phyloP scores from a whole-genome alignment of 768 basidiomycete species.

The Lactifluus echinatus region DNA sequence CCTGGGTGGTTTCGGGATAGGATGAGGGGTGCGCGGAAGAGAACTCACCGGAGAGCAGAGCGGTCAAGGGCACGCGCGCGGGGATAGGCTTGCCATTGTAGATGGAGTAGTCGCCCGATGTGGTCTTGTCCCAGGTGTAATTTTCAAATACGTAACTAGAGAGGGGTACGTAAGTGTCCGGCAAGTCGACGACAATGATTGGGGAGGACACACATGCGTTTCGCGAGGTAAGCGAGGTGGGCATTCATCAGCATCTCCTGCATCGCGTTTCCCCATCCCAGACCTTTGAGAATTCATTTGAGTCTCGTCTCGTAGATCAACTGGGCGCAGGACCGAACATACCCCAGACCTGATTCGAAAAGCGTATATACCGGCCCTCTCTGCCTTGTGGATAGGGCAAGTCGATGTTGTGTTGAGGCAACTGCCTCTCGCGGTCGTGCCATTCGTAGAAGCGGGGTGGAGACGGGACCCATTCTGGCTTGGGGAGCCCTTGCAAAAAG shows the following conservation, averaged over 20 bases:
- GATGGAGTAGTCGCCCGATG: slow-evolving; percentile 30
- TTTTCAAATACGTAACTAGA: slow-evolving; percentile 45
- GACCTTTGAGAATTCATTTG: slow-evolving; percentile 27
- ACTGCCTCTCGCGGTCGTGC: slow-evolving; percentile 5
- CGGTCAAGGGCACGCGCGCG: slow-evolving; percentile 45
- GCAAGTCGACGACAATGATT: not conserved
- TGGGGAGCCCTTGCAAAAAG: no score
- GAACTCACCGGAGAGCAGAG: slow-evolving; percentile 41
- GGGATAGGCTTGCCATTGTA: slow-evolving; percentile 45
- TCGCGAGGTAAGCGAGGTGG: slow-evolving; percentile 26
- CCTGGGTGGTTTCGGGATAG: slow-evolving; percentile 23
- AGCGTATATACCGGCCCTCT: slow-evolving; percentile 14
- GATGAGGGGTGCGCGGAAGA: not conserved
- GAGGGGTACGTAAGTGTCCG: no score
- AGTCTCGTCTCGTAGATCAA: not conserved
- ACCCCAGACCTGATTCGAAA: slow-evolving; percentile 13
- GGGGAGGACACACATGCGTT: slow-evolving; percentile 40
- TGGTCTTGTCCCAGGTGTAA: slow-evolving; percentile 33
- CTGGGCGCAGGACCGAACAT: not conserved
- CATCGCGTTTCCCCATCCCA: slow-evolving; percentile 56
- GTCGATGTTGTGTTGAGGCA: slow-evolving; percentile 12
- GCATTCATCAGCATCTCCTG: slow-evolving; percentile 15
- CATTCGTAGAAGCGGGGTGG: slow-evolving; percentile 14
- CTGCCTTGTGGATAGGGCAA: slow-evolving; percentile 17
- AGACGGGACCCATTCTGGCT: no score